phyloP scores from a whole-genome alignment of 2,329 filamentous ascomycete genomes.

The Talaromyces amestolkiae region DNA sequence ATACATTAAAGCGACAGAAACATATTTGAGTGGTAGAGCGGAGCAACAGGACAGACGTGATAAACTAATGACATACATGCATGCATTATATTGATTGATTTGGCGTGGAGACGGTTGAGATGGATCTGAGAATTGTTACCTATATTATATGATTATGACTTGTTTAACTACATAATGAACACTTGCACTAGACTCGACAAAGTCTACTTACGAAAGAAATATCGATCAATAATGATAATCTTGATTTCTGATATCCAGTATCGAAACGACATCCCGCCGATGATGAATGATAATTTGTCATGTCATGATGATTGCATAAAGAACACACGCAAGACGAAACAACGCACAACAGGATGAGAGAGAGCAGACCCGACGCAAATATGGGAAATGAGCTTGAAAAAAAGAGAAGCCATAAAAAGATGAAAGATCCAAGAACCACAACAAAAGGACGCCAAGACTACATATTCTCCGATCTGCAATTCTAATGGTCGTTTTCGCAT shows the following conservation, averaged over 20 bases:
- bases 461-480: slow-evolving; percentile 17
- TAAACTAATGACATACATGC: neutral
- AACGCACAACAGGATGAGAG: slow-evolving; percentile 8
- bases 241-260: slow-evolving; percentile 10
- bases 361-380: slow-evolving; percentile 20
- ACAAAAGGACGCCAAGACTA: slow-evolving; percentile 18
- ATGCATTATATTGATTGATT: neutral
- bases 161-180: neutral
- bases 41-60: slow-evolving; percentile 11
- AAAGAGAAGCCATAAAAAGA: slow-evolving; percentile 1
- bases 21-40: neutral
- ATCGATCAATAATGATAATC: neutral
- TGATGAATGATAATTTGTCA: slow-evolving; percentile 20
- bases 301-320: slow-evolving; percentile 18
- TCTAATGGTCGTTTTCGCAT: slow-evolving; percentile 17
- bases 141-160: neutral
- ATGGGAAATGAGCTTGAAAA: slow-evolving; percentile 15
- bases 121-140: neutral
- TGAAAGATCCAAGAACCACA: slow-evolving; percentile 19
- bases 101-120: neutral
- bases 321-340: slow-evolving; percentile 7
- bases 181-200: neutral
- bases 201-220: neutral
- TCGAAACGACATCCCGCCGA: slow-evolving; percentile 20
- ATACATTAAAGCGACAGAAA: slow-evolving; percentile 3